phyloP scores from a whole-genome alignment of 768 basidiomycete genomes.

The Hygrophorus pudorinus region DNA sequence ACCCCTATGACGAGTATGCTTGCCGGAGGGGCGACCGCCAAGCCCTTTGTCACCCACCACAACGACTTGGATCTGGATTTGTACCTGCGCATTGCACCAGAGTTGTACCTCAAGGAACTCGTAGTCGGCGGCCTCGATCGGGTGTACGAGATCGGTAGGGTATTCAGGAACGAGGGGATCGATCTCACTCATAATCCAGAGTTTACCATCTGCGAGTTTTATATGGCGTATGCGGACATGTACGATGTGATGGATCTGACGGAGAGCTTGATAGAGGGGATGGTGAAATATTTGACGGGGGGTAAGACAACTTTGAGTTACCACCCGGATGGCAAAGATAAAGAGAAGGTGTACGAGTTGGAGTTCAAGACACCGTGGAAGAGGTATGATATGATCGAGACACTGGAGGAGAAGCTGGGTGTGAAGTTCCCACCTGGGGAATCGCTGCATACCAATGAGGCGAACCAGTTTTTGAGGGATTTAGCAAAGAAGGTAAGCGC shows the following conservation, averaged over 20 bases:
- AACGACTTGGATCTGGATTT: slow-evolving; percentile 96
- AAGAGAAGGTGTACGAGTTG: slow-evolving; percentile 56
- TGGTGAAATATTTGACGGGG: slow-evolving; percentile 80
- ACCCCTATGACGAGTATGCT: slow-evolving; percentile 96
- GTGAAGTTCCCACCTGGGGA: slow-evolving; percentile 93
- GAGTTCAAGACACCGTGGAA: slow-evolving; percentile 96
- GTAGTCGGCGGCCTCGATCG: slow-evolving; percentile 95
- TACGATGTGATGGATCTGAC: slow-evolving; percentile 98
- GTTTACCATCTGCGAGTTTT: slow-evolving; percentile 99
- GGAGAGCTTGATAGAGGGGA: slow-evolving; percentile 78
- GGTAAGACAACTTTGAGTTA: slow-evolving; percentile 73
- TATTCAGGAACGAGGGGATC: slow-evolving; percentile 97
- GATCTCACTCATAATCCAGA: slow-evolving; percentile 99
- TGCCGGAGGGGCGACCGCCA: slow-evolving; percentile 96
- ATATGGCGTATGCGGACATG: slow-evolving; percentile 99
- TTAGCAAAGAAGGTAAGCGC: slow-evolving; percentile 68
- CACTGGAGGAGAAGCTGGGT: slow-evolving; percentile 86
- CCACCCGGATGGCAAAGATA: slow-evolving; percentile 87
- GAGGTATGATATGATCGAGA: slow-evolving; percentile 96
- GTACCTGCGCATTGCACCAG: slow-evolving; percentile 95
- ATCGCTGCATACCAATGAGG: slow-evolving; percentile 75
- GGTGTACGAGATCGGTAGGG: slow-evolving; percentile 96
- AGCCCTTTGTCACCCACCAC: slow-evolving; percentile 98
- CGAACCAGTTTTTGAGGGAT: slow-evolving; percentile 82
- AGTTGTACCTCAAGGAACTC: slow-evolving; percentile 96